Base-by-base conservation (phyloP, 108 stramenopile species). In the Pseudonitzschia delicatissima region DNA sequence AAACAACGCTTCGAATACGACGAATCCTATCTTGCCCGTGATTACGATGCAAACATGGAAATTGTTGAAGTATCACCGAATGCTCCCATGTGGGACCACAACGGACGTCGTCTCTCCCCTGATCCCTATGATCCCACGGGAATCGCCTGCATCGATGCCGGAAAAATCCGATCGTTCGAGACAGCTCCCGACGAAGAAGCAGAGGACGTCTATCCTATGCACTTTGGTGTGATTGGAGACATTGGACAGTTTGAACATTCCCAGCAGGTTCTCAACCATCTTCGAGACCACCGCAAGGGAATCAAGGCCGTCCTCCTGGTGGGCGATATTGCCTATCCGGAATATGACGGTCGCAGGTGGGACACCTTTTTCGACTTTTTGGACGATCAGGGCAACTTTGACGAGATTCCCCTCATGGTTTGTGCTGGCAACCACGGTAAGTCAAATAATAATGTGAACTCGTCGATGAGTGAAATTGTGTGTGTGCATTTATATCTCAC, bases 331-430 rank as follows among this genome's bases (percentile, higher is more conserved):
- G 76, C 86, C 49, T 95, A 95, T 62, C 75, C 91, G 13, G 78
- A 82, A 39, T 68, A 64, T 12, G 85, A 88, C 63, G 86, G 86
- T 68, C 63, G 62, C 3, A 71, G 72, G 33, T 95, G 94, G 94
- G 94, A 95, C 62, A 88, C 81, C 26, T 95, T 86, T 67, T 85
- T 90, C 67, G 84, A 90, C 62, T 81, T 93, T 69, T 67, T 90
- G 62, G 87, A 89, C 47, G 80, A 77, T 39, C 75, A 70, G 48
- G n/a, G 57, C 18, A 59, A 82, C 45, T 81, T 86, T 52, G 72
- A 67, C 26, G 42, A 80, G 21, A 64, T 87, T 23, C 91, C 91
- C 3, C 49, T 82, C n/a, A 80, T 80, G 63, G 62, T 87, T 45
- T 75, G 86, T 9, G 71, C 83, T 40, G 91, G 87, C 13, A 92